Evolutionary conservation across 2,329 filamentous ascomycete species (phyloP), one percentile per base, ranked within the genome.

Genomic region (Chrysoporthe deuterocubensis): DNA sequence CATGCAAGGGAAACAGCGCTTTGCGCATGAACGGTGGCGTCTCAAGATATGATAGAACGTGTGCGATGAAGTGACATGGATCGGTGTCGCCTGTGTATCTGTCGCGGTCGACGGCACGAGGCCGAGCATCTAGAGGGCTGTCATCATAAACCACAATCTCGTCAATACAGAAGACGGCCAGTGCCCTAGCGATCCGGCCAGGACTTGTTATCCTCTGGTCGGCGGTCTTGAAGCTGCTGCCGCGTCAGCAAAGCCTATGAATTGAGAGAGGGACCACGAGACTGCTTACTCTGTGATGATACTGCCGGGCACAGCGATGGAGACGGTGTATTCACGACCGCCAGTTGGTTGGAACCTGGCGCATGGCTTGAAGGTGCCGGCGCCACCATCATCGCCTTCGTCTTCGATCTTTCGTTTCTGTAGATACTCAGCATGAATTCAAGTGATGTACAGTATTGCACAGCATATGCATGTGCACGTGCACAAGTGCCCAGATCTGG

Each of bases 111-210:
- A 85, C 81, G 65, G 79, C 79, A 26, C 78, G 77, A 42, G 82
- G 80, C 43, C 84, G 84, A 43, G 81, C 74, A 16, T 83, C 79
- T 7, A 73, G 62, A 2, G 84, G 84, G 46, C 83, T 84, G 78
- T 96, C 93, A 75, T 95, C 89, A 77, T 92, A 97, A 65, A 97
- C 82, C 62, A 97, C 84, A 42, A 96, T 85, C 79, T 97, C 93
- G 76, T 97, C 93, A 72, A 97, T 86, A 74, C 88, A 90, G 80
- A 96, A 96, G 71, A 96, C 90, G 70, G 92, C 91, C 63, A 93
- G 85, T 44, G 92, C 92, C 64, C 93, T 91, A 6, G 93, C 93
- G 64, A 97, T 89, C 71, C 91, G 89, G 8, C 91, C 92, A 1
- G 90, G 90, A 60, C 92, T 83, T 60, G 86, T 84, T 46, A 90